Evolutionary conservation across 495 filamentous ascomycete species (phyloP).

Genomic region (Usnea hakonensis): DNA sequence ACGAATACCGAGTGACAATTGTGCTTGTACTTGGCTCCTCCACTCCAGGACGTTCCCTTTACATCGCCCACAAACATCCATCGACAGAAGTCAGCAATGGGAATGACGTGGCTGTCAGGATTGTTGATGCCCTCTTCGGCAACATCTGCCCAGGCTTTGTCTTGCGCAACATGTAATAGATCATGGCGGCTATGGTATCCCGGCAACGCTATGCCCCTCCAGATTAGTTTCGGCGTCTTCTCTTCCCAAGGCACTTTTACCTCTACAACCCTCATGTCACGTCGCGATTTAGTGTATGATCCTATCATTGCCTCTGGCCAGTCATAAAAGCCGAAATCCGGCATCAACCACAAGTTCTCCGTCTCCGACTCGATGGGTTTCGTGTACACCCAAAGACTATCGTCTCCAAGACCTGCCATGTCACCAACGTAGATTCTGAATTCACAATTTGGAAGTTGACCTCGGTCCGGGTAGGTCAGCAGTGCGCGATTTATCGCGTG

Average conservation of each 20-base stretch:
- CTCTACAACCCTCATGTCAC: background rate
- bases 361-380: background rate
- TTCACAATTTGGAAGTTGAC: background rate
- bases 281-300: background rate
- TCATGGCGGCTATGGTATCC: background rate
- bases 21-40: slow-evolving; percentile 51
- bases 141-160: background rate
- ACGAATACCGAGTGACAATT: slow-evolving; percentile 54
- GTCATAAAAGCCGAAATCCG: background rate
- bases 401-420: background rate
- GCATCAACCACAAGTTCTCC: background rate
- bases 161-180: background rate
- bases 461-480: background rate
- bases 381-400: background rate
- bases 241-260: background rate
- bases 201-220: background rate
- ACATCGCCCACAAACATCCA: slow-evolving; percentile 54
- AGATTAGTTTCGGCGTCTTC: background rate
- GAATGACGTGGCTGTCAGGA: background rate
- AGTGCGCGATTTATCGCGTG: background rate
- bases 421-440: background rate
- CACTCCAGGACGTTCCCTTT: slow-evolving; percentile 51
- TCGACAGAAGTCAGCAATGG: slow-evolving; percentile 51
- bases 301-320: background rate
- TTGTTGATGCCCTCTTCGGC: background rate